A percentile compares a stretch with the other conserved stretches of the same genome.
Evolutionary conservation across 2,329 filamentous ascomycete genomes (phyloP).

Genomic region (Fusarium begoniae): DNA sequence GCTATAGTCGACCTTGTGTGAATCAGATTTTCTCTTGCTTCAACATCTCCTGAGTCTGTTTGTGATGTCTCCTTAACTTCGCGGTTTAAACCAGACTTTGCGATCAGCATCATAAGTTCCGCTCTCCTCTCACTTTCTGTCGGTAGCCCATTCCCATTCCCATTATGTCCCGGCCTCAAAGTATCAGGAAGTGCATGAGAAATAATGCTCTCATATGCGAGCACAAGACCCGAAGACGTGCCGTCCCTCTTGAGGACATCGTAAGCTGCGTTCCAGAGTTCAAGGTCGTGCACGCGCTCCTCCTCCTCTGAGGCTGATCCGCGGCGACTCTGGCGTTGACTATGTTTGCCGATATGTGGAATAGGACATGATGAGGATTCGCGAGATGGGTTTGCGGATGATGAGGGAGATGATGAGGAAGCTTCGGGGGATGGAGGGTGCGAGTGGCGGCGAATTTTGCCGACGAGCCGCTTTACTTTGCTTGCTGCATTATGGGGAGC

Average conservation of each 20-base stretch:
- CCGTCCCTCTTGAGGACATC: conserved; percentile 45
- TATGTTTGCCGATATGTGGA: conserved; percentile 22
- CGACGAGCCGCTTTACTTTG: conserved; percentile 37
- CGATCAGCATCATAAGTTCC: conserved; percentile 45
- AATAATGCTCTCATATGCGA: conserved; percentile 50
- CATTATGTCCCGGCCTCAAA: conserved; percentile 44
- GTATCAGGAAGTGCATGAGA: conserved; percentile 47
- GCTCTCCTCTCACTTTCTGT: conserved; percentile 40
- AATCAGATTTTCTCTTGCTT: conserved; percentile 43
- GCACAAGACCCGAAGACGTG: conserved; percentile 44
- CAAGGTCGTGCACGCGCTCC: conserved; percentile 37
- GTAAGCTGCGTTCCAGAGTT: conserved; percentile 50
- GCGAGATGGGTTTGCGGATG: conserved; percentile 19
- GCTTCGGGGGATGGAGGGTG: conserved; percentile 13
- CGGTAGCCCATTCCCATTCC: conserved; percentile 34
- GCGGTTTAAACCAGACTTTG: conserved; percentile 44
- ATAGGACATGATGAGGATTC: conserved; percentile 27
- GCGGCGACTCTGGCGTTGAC: conserved; percentile 17
- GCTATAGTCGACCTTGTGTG: conserved; percentile 42
- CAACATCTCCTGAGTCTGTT: conserved; percentile 42
- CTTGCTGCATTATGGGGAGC: conserved; percentile 13
- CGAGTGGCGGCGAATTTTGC: conserved; percentile 36
- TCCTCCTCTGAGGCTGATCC: conserved; percentile 21
- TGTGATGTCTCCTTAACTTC: conserved; percentile 37
- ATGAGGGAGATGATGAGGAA: conserved; percentile 15